These are phyloP conservation scores for Polychytrium aggregatum DNA, from an alignment of 192 early-diverging fungal genomes.

Conservation along the genomic window DNA sequence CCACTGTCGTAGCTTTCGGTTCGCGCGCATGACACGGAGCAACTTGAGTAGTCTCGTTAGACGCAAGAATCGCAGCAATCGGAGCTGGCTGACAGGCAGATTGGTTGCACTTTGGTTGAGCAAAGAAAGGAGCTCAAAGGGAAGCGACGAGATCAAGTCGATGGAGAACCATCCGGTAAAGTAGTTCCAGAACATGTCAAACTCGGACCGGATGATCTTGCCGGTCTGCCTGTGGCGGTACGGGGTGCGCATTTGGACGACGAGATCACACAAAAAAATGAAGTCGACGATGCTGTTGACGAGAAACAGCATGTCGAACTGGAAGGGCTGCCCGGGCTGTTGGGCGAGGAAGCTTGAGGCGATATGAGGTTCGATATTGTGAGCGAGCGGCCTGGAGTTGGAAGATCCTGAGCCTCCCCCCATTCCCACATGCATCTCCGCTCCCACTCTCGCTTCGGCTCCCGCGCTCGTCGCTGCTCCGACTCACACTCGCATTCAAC, in stretches of 20 bases:
- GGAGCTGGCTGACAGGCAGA: conserved; percentile 12
- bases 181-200: conserved; percentile 18
- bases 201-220: conserved; percentile 20
- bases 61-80: conserved; percentile 27
- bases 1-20: conserved; percentile 34
- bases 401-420: background rate
- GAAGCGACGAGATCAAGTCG: conserved; percentile 33
- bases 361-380: background rate
- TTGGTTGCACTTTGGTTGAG: background rate
- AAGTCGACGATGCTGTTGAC: conserved; percentile 36
- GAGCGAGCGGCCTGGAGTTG: background rate
- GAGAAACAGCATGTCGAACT: conserved; percentile 31
- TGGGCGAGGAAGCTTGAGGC: conserved; percentile 2
- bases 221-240: conserved; percentile 35
- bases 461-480: too few relatives aligned
- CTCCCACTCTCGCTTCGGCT: too few relatives aligned
- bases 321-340: background rate
- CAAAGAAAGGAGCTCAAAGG: conserved; percentile 27
- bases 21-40: conserved; percentile 34
- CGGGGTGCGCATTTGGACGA: conserved; percentile 35
- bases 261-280: conserved; percentile 36
- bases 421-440: too few relatives aligned
- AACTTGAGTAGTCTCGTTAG: conserved; percentile 33
- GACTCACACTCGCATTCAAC: too few relatives aligned
- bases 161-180: conserved; percentile 28